Percentiles rank a stretch among this genome's conserved stretches.
Conservation (phyloP, 176 grass and related monocot species). For the Aegilops bicornis region DNA sequence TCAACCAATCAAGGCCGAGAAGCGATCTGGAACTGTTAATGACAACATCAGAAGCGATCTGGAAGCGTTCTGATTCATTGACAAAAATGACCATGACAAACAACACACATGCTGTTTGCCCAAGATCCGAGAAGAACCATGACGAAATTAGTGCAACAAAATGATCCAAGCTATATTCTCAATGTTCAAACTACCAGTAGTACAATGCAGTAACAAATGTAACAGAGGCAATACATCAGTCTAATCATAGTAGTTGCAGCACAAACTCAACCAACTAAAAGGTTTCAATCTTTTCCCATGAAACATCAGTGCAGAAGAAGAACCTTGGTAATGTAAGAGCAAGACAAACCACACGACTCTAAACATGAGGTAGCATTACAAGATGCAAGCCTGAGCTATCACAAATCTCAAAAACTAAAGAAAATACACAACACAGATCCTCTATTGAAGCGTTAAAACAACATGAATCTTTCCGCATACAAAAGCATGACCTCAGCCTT, state of each 20-base stretch:
- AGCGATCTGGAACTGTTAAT: neutral
- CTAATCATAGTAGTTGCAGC: neutral
- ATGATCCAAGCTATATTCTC: no score
- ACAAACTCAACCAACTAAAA: slow-evolving; percentile 5
- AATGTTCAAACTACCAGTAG: no score
- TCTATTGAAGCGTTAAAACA: neutral
- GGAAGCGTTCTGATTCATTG: neutral
- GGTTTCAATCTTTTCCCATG: neutral
- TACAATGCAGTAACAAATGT: no score
- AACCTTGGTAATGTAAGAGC: slow-evolving; percentile 1
- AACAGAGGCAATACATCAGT: neutral
- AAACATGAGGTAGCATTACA: neutral
- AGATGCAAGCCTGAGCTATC: slow-evolving; percentile 11
- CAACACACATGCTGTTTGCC: no score
- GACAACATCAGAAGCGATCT: neutral
- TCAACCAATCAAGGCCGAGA: neutral
- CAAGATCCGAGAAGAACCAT: no score
- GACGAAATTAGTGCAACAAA: no score
- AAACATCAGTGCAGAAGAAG: neutral
- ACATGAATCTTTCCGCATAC: neutral
- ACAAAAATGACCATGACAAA: neutral
- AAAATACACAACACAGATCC: neutral
- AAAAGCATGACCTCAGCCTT: neutral
- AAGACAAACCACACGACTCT: neutral
- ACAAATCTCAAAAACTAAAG: neutral